Conservation (phyloP, 2,329 filamentous ascomycete genomes). For the Trichophyton schoenleinii region DNA sequence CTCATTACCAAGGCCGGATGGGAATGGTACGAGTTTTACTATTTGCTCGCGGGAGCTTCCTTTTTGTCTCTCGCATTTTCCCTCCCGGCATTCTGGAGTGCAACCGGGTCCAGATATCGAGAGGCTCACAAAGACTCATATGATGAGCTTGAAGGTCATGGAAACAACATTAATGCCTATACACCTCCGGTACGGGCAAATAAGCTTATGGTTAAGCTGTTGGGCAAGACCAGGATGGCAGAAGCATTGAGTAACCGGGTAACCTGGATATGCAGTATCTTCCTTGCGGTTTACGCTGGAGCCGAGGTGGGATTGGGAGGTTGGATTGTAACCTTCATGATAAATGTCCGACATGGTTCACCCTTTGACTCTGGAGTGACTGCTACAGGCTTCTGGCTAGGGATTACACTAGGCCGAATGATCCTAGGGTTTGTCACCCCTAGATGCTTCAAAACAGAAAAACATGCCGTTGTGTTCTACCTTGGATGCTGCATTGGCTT, state of each 20-base stretch:
- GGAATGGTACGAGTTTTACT: constrained; percentile 62
- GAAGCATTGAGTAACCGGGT: constrained; percentile 31
- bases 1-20: constrained; percentile 52
- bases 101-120: constrained; percentile 42
- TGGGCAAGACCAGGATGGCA: constrained; percentile 15
- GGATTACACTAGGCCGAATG: constrained; percentile 62
- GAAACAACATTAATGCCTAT: not conserved
- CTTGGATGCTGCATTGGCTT: constrained; percentile 50
- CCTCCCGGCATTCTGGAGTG: constrained; percentile 48
- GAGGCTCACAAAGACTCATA: constrained; percentile 21
- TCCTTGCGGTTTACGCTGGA: constrained; percentile 68
- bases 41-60: constrained; percentile 51
- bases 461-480: constrained; percentile 52
- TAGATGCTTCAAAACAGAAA: constrained; percentile 51
- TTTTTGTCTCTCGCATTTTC: constrained; percentile 43
- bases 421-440: constrained; percentile 65
- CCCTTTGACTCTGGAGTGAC: constrained; percentile 62
- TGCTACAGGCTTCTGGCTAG: constrained; percentile 73
- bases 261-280: constrained; percentile 59
- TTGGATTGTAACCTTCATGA: constrained; percentile 81
- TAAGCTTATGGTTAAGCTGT: constrained; percentile 5
- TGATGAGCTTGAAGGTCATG: constrained; percentile 8
- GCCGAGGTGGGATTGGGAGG: constrained; percentile 59
- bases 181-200: not conserved
- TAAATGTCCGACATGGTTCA: constrained; percentile 56